phyloP scores from a whole-genome alignment of 2,329 filamentous ascomycete genomes.

The Aplosporella prunicola region DNA sequence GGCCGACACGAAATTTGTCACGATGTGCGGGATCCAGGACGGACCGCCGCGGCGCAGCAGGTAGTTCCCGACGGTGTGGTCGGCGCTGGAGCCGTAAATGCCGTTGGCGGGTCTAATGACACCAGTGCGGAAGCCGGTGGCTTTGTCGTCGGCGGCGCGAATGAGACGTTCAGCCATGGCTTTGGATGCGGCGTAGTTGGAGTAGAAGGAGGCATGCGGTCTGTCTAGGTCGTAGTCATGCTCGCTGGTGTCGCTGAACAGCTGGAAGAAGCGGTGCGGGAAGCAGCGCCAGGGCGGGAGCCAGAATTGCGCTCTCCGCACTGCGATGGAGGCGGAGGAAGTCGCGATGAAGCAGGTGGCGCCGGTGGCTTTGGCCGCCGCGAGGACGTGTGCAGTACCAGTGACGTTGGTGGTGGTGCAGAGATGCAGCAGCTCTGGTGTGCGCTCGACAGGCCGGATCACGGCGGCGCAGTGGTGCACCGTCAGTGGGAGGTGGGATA shows the following conservation, averaged over 20 bases:
- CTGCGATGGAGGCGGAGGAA: conserved; percentile 41
- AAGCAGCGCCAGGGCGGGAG: conserved; percentile 36
- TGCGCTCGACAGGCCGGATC: conserved; percentile 44
- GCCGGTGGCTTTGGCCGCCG: conserved; percentile 37
- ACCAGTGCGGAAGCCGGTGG: conserved; percentile 41
- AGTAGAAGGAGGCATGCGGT: conserved; percentile 34
- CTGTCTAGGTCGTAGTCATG: conserved; percentile 27
- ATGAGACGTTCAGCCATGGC: conserved; percentile 44
- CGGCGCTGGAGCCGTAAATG: conserved; percentile 42
- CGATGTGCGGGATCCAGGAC: conserved; percentile 37
- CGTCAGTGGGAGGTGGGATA: conserved; percentile 40
- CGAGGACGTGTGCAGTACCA: conserved; percentile 42
- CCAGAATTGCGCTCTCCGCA: conserved; percentile 34
- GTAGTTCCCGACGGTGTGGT: conserved; percentile 20
- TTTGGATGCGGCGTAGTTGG: conserved; percentile 44
- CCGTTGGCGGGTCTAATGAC: conserved; percentile 45
- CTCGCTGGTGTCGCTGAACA: conserved; percentile 29
- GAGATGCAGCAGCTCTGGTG: conserved; percentile 36
- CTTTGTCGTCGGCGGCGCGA: conserved; percentile 31
- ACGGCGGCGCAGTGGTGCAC: conserved; percentile 50
- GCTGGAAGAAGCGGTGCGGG: conserved; percentile 36
- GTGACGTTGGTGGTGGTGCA: conserved; percentile 42
- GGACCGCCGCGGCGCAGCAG: conserved; percentile 5
- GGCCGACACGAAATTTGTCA: conserved; percentile 43
- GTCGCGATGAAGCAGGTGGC: conserved; percentile 46